These are phyloP conservation scores for Cinchona pubescens DNA, from an alignment of 257 asterid genomes.

Conservation along the genomic window DNA sequence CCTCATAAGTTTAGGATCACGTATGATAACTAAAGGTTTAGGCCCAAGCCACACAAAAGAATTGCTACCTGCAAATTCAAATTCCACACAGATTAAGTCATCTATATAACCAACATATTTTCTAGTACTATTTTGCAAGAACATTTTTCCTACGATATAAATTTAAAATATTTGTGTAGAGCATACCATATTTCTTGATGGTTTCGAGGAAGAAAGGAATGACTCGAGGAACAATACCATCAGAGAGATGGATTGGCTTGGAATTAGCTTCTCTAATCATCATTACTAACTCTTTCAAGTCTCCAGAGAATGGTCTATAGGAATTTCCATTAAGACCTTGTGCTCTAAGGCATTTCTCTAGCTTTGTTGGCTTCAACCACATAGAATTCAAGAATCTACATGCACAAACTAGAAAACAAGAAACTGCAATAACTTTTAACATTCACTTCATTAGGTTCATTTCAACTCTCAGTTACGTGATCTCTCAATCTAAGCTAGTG, in stretches of 20 bases:
- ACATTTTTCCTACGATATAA: background rate
- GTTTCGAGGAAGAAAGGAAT: conserved; percentile 18
- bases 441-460: background rate
- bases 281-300: conserved; percentile 9
- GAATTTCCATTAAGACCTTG: conserved; percentile 17
- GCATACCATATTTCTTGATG: conserved; percentile 28
- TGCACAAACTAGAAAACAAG: conserved; percentile 4
- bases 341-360: conserved; percentile 8
- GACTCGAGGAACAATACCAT: conserved; percentile 29
- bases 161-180: background rate
- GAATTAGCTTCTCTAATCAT: conserved; percentile 7
- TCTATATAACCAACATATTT: background rate
- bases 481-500: background rate
- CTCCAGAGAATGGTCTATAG: conserved; percentile 9
- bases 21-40: conserved; percentile 34
- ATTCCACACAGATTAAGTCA: background rate
- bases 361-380: conserved; percentile 16
- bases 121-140: background rate
- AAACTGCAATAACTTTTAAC: background rate
- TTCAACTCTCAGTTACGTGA: background rate
- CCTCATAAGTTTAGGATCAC: conserved; percentile 43
- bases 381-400: conserved; percentile 9
- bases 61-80: conserved; percentile 39
- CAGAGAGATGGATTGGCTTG: conserved; percentile 23
- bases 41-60: conserved; percentile 54